Conservation (phyloP, 176 grass and related monocot genomes). For the Oryza longistaminata region DNA sequence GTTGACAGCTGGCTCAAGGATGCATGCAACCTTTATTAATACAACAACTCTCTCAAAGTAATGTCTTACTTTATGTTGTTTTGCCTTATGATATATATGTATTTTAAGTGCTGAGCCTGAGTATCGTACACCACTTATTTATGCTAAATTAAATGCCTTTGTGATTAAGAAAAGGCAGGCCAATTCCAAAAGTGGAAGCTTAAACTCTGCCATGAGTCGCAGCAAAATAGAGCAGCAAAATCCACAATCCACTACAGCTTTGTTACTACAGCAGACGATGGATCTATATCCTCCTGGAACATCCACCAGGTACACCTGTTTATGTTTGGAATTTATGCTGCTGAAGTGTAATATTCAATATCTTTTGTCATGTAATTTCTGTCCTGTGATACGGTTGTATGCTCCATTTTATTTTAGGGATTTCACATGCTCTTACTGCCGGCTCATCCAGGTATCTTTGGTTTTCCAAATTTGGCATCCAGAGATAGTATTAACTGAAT, state of each 20-base stretch:
- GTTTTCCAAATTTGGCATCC: constrained; percentile 7
- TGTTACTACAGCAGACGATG: constrained; percentile 52
- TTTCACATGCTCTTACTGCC: constrained; percentile 79
- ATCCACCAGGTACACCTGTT: constrained; percentile 57
- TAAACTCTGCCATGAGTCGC: constrained; percentile 44
- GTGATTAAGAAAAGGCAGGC: constrained; percentile 93
- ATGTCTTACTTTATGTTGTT: constrained; percentile 43
- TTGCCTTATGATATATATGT: constrained; percentile 1
- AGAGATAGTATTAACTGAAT: constrained; percentile 9
- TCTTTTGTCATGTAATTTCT: constrained; percentile 1
- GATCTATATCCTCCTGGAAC: constrained; percentile 73
- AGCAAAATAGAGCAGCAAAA: constrained; percentile 46
- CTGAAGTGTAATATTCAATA: constrained; percentile 16
- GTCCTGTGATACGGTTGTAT: not conserved
- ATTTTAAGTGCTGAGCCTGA: constrained; percentile 1
- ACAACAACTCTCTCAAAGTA: constrained; percentile 66
- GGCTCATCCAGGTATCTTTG: constrained; percentile 66
- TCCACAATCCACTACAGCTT: constrained; percentile 40
- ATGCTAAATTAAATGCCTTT: constrained; percentile 40
- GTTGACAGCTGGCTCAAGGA: constrained; percentile 65
- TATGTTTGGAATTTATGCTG: not conserved
- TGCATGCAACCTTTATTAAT: constrained; percentile 66
- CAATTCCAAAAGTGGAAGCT: constrained; percentile 61
- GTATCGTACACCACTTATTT: not conserved
- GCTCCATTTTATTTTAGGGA: constrained; percentile 57